phyloP scores from a whole-genome alignment of 2,329 filamentous ascomycete species.

The Penicillium sp. region DNA sequence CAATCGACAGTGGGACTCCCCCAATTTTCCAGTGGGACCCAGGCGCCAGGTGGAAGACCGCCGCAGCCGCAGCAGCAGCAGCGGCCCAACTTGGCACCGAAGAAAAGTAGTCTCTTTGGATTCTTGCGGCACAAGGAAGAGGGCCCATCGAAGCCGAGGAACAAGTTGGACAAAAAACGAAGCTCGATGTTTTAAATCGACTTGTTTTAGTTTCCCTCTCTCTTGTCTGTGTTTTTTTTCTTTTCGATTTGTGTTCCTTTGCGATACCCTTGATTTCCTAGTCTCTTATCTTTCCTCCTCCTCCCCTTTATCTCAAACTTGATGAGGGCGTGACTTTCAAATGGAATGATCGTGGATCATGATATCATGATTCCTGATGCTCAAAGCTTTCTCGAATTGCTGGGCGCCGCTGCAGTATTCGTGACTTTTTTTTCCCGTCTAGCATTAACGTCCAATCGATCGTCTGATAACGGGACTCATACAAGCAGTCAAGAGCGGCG shows the following conservation, averaged over 20 bases:
- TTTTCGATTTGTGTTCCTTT: slow-evolving; percentile 10
- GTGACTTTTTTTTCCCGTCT: too few species aligned
- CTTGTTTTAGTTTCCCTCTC: neutral
- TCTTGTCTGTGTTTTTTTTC: neutral
- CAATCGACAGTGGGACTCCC: slow-evolving; percentile 16
- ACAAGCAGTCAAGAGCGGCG: too few species aligned
- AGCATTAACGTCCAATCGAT: too few species aligned
- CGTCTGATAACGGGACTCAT: too few species aligned
- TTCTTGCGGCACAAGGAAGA: slow-evolving; percentile 35
- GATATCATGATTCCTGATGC: too few species aligned
- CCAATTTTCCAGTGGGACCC: slow-evolving; percentile 12
- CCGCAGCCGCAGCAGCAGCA: slow-evolving; percentile 14
- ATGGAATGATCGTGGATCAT: too few species aligned
- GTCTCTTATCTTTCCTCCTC: too few species aligned
- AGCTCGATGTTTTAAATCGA: slow-evolving; percentile 41
- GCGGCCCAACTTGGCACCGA: slow-evolving; percentile 15
- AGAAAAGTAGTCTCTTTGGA: slow-evolving; percentile 43
- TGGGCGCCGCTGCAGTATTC: too few species aligned
- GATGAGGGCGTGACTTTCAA: too few species aligned
- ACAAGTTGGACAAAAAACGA: slow-evolving; percentile 38
- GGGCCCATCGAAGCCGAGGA: slow-evolving; percentile 18
- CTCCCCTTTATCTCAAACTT: too few species aligned
- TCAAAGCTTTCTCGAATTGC: too few species aligned
- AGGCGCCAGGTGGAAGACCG: slow-evolving; percentile 5
- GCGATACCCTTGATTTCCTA: too few species aligned